Evolutionary conservation across 2,329 filamentous ascomycete species (phyloP), one percentile per base, ranked within the genome.

Genomic region (Fusarium kyushuense): DNA sequence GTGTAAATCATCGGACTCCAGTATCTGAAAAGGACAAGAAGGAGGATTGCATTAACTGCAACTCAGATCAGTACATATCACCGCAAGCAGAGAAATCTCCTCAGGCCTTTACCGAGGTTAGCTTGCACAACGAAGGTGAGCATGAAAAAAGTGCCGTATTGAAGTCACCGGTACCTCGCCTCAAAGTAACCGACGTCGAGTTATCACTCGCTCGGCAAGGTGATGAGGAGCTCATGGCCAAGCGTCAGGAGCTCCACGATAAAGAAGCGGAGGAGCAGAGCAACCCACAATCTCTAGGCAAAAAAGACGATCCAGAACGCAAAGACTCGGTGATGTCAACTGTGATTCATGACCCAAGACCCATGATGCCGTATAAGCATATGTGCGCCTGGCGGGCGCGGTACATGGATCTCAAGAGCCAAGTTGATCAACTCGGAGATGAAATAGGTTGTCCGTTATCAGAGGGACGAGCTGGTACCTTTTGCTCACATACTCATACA

Each of bases 321-420:
- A 57, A 53, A 30, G 57, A 62, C 30, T 64, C 52, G 2, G 54
- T 63, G 23, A 60, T 58, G 35, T 53, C 58, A 29, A 65, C 60
- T 7, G 59, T 78, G 48, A 71, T 77, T 42, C 73, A 76, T 40
- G 77, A 74, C 12, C 78, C 79, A 1, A 74, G 63, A 14, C 78
- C 80, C 23, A 72, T 79, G 25, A 74, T 78, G 46, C 75, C 79
- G 29, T 74, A 77, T 16, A 77, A 80, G 25, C 82, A 84, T 59
- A 71, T 77, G 11, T 84, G 82, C 65, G 72, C 71, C 43, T 84
- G 77, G 83, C 80, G 79, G 60, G 76, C 80, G 7, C 77, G 76
- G 9, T 84, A 83, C 61, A 68, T 80, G 57, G 75, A 77, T 19
- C 69, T 84, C 56, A 78, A 77, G 35, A 74, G 78, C 2, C 80